Percentiles rank a stretch among this genome's conserved stretches.
Conservation (phyloP, 108 stramenopile genomes). For the Nannochloropsis salina region DNA sequence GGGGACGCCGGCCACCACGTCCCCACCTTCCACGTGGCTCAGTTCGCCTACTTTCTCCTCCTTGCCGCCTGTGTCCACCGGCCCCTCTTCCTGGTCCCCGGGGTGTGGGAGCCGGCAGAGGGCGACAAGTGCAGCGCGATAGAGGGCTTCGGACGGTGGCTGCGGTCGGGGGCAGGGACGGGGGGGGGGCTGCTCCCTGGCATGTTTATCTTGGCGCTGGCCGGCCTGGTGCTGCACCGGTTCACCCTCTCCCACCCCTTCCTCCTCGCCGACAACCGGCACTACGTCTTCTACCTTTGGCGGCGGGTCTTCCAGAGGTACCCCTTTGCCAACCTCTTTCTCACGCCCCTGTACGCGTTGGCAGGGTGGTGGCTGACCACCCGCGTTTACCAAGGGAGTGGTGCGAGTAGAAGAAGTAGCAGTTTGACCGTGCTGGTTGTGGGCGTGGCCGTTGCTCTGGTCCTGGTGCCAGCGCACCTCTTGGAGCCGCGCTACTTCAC, state of each 20-base stretch:
- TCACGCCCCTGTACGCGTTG: conserved; percentile 31
- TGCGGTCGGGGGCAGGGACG: background rate
- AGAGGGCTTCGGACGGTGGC: conserved; percentile 29
- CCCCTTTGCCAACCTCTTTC: background rate
- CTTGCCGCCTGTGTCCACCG: background rate
- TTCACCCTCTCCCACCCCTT: conserved; percentile 39
- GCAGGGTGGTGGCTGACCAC: conserved; percentile 26
- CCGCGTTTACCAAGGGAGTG: conserved; percentile 21
- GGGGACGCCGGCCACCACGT: conserved; percentile 41
- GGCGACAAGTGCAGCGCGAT: background rate
- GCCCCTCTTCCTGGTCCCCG: background rate
- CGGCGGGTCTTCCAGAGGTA: conserved; percentile 23
- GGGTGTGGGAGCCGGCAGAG: background rate
- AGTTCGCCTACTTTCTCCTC: conserved; percentile 34
- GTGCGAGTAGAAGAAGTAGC: background rate
- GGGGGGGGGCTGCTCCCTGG: background rate
- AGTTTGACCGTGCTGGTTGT: conserved; percentile 29
- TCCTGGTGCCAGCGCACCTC: conserved; percentile 38
- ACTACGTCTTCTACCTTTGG: conserved; percentile 45
- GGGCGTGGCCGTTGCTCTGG: conserved; percentile 27
- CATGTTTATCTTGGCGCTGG: conserved; percentile 17
- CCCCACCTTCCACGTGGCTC: conserved; percentile 32
- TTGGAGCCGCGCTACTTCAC: conserved; percentile 38
- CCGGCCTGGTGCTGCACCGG: background rate
- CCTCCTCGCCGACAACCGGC: conserved; percentile 37